These are phyloP conservation scores for Geranium rotundifolium DNA, from an alignment of 345 rosid genomes.

Conservation along the genomic window DNA sequence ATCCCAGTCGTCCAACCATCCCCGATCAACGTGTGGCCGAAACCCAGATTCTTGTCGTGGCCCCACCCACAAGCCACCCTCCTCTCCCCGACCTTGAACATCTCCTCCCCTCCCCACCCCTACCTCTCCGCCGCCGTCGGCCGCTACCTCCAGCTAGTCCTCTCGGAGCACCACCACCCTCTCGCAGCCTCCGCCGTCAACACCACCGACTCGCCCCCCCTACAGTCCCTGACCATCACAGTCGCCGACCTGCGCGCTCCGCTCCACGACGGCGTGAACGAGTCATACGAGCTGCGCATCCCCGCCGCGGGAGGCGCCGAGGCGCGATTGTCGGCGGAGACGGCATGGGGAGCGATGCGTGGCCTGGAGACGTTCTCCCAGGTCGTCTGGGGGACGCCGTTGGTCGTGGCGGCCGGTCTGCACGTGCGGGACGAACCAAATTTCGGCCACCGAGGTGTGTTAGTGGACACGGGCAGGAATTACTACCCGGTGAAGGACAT, in stretches of 20 bases:
- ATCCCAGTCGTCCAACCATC: slow-evolving; percentile 3
- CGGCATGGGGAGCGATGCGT: slow-evolving; percentile 79
- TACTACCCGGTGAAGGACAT: slow-evolving; percentile 58
- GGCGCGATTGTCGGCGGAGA: slow-evolving; percentile 36
- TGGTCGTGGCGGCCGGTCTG: slow-evolving; percentile 35
- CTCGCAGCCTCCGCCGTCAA: slow-evolving; percentile 23
- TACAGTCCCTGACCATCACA: slow-evolving; percentile 29
- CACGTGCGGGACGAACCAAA: slow-evolving; percentile 44
- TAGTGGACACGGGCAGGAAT: slow-evolving; percentile 78
- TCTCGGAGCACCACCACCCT: slow-evolving; percentile 40
- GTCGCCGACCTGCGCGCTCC: slow-evolving; percentile 36
- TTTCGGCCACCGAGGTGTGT: slow-evolving; percentile 54
- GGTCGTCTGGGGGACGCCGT: slow-evolving; percentile 56
- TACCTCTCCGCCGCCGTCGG: slow-evolving; percentile 40
- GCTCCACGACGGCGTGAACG: slow-evolving; percentile 60
- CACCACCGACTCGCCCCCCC: slow-evolving; percentile 21
- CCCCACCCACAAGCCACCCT: slow-evolving; percentile 29
- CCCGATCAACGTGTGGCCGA: slow-evolving; percentile 54
- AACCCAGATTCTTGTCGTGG: slow-evolving; percentile 52
- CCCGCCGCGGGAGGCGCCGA: slow-evolving; percentile 21
- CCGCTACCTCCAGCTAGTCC: slow-evolving; percentile 35
- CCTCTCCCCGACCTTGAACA: slow-evolving; percentile 43
- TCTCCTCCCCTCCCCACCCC: slow-evolving; percentile 32
- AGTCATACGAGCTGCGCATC: slow-evolving; percentile 52
- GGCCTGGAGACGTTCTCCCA: slow-evolving; percentile 87